phyloP scores from a whole-genome alignment of 257 asterid genomes.

The Galeopsis tetrahit region DNA sequence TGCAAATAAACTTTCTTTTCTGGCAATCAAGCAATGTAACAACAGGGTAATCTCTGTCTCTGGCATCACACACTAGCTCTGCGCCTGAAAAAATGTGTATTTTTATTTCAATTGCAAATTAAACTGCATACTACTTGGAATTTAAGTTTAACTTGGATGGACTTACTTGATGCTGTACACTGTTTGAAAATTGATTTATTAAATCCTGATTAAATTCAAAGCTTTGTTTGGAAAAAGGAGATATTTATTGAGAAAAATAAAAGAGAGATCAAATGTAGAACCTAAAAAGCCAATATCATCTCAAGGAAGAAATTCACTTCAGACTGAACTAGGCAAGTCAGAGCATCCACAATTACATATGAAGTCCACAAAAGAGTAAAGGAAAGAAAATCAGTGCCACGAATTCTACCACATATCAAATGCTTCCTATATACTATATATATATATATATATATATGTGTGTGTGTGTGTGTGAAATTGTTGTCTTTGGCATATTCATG shows the following conservation, averaged over 20 bases:
- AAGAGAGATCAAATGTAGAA: neutral
- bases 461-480: no score
- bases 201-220: neutral
- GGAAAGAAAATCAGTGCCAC: neutral
- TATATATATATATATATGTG: no score
- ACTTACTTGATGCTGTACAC: neutral
- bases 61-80: neutral
- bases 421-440: neutral
- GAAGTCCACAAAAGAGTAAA: neutral
- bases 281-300: neutral
- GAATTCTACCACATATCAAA: slow-evolving; percentile 3
- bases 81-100: neutral
- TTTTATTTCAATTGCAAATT: neutral
- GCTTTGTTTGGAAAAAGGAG: neutral
- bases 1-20: neutral
- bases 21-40: neutral
- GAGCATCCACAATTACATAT: slow-evolving; percentile 8
- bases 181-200: neutral
- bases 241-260: neutral
- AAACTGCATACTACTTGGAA: neutral
- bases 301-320: slow-evolving; percentile 9
- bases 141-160: neutral
- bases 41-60: slow-evolving; percentile 3
- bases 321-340: neutral
- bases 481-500: neutral